Base-by-base conservation (phyloP, 768 basidiomycete species). In the Crucibulum laeve region DNA sequence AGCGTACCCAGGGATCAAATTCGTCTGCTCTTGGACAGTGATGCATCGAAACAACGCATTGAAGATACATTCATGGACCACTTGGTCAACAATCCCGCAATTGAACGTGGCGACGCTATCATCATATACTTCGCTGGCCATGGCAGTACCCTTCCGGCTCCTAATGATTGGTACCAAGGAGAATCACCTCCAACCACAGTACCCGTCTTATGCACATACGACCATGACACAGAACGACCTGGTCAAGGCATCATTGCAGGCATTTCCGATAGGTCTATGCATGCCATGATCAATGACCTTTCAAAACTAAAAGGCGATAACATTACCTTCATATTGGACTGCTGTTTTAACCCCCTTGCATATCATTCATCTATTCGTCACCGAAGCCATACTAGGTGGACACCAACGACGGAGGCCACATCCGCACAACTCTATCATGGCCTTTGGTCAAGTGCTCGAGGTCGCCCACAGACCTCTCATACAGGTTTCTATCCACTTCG, bases 91-190 rank as follows among this genome's bases (percentile, higher is more conserved):
- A 86, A 87, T 53, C 63, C 73, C 5, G 61, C 60, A 22, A 82
- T 87, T 40, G 71, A 76, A 38, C 62, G 58, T 19, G 84, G 79
- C 18, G 84, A 86, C 46, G 78, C 84, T 24, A 71, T 87, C 30
- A 50, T 87, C 49, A 58, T 87, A 39, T 87, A 83, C 53, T 87
- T 84, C 54, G 81, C 85, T 26, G 85, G 84, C n/a, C 83, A 86
- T 55, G 84, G 84, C 19, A 81, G 79, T 54, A 69, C 60, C 42
- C 55, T 81, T 33, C 58, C 65, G 11, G 74, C 80, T n/a, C 83
- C 83, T 39, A 58, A 62, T 25, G 77, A 71, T 40, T 86, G 84
- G 85, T 78, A 73, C 54, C 68, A 71, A 47, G 59, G 60, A 28
- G 66, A 64, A 25, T 55, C 64, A 40, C 59, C 60, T 38, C 48